phyloP scores from a whole-genome alignment of 2,329 filamentous ascomycete species.

The Aschersonia sp. region DNA sequence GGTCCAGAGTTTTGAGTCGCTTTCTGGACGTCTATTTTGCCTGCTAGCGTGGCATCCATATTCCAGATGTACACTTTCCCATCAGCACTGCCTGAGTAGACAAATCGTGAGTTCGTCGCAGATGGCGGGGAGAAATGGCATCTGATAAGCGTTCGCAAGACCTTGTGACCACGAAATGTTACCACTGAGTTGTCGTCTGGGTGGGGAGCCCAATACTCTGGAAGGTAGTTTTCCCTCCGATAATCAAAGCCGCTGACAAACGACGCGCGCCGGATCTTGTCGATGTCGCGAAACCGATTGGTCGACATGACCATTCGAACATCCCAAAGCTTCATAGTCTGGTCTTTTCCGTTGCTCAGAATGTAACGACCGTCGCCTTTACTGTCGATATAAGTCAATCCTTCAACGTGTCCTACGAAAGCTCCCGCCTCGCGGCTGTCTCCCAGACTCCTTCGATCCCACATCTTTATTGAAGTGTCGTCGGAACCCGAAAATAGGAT shows the following conservation, averaged over 20 bases:
- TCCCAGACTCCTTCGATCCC: slow-evolving; percentile 87
- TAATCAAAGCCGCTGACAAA: slow-evolving; percentile 56
- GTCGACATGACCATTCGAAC: slow-evolving; percentile 76
- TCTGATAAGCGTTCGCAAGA: slow-evolving; percentile 79
- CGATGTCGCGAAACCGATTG: slow-evolving; percentile 41
- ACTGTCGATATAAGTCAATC: slow-evolving; percentile 54
- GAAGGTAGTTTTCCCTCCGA: slow-evolving; percentile 51
- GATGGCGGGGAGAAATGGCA: slow-evolving; percentile 87
- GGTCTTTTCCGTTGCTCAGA: slow-evolving; percentile 88
- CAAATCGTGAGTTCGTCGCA: slow-evolving; percentile 79
- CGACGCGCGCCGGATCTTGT: slow-evolving; percentile 34
- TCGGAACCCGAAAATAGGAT: slow-evolving; percentile 94
- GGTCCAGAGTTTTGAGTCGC: slow-evolving; percentile 52
- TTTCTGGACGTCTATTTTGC: slow-evolving; percentile 60
- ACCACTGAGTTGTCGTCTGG: slow-evolving; percentile 86
- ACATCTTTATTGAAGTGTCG: slow-evolving; percentile 86
- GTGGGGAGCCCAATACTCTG: slow-evolving; percentile 41
- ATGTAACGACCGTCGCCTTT: slow-evolving; percentile 68
- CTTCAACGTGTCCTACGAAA: slow-evolving; percentile 53
- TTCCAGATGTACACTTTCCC: slow-evolving; percentile 90
- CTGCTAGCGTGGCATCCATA: slow-evolving; percentile 72
- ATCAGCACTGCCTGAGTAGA: slow-evolving; percentile 83
- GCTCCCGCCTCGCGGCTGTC: slow-evolving; percentile 59
- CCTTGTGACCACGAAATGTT: slow-evolving; percentile 81
- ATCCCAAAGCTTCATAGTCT: slow-evolving; percentile 97